Evolutionary conservation across 495 filamentous ascomycete species (phyloP).

Genomic region (Xylaria venustula): DNA sequence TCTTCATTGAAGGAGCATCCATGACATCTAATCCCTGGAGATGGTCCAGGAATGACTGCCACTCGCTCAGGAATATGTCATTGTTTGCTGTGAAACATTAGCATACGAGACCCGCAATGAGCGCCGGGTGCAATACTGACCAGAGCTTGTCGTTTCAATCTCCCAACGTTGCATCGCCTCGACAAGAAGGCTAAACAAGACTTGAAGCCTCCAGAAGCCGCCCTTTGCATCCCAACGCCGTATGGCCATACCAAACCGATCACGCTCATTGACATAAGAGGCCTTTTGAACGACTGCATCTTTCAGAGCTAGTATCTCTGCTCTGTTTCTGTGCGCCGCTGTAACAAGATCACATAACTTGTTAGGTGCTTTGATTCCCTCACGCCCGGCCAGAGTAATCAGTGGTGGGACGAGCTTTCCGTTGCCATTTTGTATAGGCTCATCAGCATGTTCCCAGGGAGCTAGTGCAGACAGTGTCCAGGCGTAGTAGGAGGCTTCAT

Average conservation of each 20-base stretch:
- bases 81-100: constrained; percentile 25
- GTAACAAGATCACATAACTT: constrained; percentile 66
- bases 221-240: constrained; percentile 64
- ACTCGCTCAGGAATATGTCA: constrained; percentile 40
- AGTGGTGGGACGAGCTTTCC: constrained; percentile 42
- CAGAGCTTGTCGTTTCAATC: neutral
- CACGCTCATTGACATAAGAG: constrained; percentile 33
- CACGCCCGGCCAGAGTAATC: constrained; percentile 59
- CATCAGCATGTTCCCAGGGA: constrained; percentile 68
- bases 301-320: constrained; percentile 61
- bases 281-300: constrained; percentile 42
- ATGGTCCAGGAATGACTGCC: constrained; percentile 57
- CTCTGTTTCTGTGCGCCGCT: constrained; percentile 57
- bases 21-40: constrained; percentile 50
- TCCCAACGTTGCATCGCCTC: constrained; percentile 52
- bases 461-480: constrained; percentile 75
- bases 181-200: constrained; percentile 66
- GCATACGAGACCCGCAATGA: neutral
- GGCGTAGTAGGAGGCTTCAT: constrained; percentile 62
- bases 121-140: constrained; percentile 3
- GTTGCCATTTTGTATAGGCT: constrained; percentile 38
- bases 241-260: constrained; percentile 69
- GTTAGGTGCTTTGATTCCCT: constrained; percentile 78
- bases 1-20: constrained; percentile 52
- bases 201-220: constrained; percentile 71